Conservation (phyloP, 495 filamentous ascomycete genomes). For the Hyaloscypha bicolor region DNA sequence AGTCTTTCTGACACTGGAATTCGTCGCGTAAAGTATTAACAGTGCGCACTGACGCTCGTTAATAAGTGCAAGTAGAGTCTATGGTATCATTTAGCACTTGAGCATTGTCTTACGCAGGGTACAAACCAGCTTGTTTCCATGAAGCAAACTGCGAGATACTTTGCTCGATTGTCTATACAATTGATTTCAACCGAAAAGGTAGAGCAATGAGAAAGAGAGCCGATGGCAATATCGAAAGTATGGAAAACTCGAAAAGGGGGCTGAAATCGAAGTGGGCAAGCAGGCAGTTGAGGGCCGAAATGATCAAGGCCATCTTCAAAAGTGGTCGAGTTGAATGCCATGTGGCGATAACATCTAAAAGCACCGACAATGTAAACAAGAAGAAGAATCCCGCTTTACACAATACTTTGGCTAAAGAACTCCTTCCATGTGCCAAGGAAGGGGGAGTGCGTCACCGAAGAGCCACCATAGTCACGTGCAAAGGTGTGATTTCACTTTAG, state of each 20-base stretch:
- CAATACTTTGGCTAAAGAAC: too few species aligned
- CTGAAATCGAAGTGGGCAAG: constrained; percentile 21
- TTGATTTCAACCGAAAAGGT: constrained; percentile 39
- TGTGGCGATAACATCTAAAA: too few species aligned
- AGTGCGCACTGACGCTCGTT: not conserved
- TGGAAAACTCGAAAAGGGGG: constrained; percentile 52
- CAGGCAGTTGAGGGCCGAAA: not conserved
- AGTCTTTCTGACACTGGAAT: not conserved
- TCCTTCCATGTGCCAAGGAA: too few species aligned
- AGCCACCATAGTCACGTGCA: too few species aligned
- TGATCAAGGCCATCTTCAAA: too few species aligned
- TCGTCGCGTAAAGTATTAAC: not conserved
- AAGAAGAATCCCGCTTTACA: too few species aligned
- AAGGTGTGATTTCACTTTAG: too few species aligned
- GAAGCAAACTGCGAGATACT: not conserved
- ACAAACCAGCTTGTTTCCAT: not conserved
- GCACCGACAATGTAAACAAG: too few species aligned
- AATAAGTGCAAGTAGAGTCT: not conserved
- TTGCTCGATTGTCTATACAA: not conserved
- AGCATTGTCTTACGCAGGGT: not conserved
- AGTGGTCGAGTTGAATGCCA: too few species aligned
- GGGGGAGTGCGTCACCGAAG: too few species aligned
- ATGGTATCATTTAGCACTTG: not conserved
- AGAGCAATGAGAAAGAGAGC: constrained; percentile 46
- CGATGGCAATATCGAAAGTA: constrained; percentile 50